Percentiles rank a stretch among this genome's conserved stretches.
Evolutionary conservation across 2,329 filamentous ascomycete species (phyloP).

Genomic region (Lachnellula occidentalis): DNA sequence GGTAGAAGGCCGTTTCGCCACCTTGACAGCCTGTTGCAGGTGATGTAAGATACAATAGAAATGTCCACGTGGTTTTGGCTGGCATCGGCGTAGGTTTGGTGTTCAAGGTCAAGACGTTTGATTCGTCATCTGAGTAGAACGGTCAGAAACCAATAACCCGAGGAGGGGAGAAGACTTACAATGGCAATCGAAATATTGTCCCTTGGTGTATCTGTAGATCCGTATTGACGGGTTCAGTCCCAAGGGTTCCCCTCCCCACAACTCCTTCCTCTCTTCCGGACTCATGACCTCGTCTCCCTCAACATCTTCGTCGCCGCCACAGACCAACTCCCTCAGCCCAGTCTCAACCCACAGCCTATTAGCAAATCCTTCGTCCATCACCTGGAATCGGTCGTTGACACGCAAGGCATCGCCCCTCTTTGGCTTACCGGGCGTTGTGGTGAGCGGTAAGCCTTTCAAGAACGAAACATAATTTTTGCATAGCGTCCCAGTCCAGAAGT

Average conservation of each 20-base stretch:
- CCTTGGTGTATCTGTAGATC: constrained; percentile 78
- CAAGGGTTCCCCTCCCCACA: constrained; percentile 69
- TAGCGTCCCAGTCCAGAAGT: constrained; percentile 55
- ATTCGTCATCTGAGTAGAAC: constrained; percentile 68
- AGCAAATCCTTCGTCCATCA: constrained; percentile 71
- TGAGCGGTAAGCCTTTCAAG: constrained; percentile 51
- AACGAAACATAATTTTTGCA: constrained; percentile 62
- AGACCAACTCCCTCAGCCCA: constrained; percentile 54
- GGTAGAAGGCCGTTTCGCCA: constrained; percentile 90
- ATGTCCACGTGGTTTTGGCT: constrained; percentile 81
- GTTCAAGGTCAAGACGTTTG: constrained; percentile 62
- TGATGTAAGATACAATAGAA: constrained; percentile 81
- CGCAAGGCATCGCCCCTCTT: constrained; percentile 65
- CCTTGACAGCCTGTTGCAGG: constrained; percentile 69
- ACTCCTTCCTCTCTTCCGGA: constrained; percentile 21
- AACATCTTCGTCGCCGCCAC: constrained; percentile 18
- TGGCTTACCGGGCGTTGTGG: constrained; percentile 59
- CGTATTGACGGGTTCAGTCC: constrained; percentile 85
- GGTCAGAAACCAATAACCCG: not conserved
- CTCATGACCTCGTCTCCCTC: constrained; percentile 23
- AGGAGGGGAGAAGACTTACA: constrained; percentile 52
- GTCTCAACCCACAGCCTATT: constrained; percentile 71
- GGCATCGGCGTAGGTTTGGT: constrained; percentile 36
- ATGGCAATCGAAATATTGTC: constrained; percentile 89
- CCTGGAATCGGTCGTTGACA: constrained; percentile 85